A percentile compares a stretch with the other conserved stretches of the same genome.
phyloP scores from a whole-genome alignment of 805 yeast species.

The Schwanniomyces polymorphus region DNA sequence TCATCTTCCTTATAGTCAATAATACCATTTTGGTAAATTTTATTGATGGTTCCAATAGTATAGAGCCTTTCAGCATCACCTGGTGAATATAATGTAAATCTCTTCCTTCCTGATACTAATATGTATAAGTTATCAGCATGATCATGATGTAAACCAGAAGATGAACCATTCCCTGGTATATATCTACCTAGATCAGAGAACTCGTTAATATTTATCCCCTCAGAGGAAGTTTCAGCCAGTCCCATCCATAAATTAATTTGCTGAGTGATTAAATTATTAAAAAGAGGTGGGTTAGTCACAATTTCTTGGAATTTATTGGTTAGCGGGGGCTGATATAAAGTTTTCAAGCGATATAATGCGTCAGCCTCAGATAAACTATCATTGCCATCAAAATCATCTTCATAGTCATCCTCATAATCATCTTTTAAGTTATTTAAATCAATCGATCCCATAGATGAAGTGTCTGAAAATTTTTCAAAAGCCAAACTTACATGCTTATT shows the following conservation, averaged over 20 bases:
- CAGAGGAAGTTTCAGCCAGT: constrained; percentile 17
- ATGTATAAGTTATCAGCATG: constrained; percentile 77
- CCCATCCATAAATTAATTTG: constrained; percentile 81
- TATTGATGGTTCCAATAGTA: constrained; percentile 63
- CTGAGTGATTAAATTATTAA: constrained; percentile 54
- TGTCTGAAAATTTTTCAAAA: constrained; percentile 6
- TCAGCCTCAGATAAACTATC: constrained; percentile 16
- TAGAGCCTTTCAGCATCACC: constrained; percentile 55
- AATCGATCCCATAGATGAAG: constrained; percentile 36
- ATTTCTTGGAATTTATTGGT: constrained; percentile 30
- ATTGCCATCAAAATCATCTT: constrained; percentile 21
- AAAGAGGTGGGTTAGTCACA: constrained; percentile 42
- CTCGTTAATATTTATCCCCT: constrained; percentile 8
- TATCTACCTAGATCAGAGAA: constrained; percentile 46
- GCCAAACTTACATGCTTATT: not conserved
- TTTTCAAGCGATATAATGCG: constrained; percentile 38
- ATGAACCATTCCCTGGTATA: constrained; percentile 58
- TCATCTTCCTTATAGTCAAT: constrained; percentile 60
- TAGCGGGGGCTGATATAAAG: constrained; percentile 63
- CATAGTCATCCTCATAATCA: constrained; percentile 46
- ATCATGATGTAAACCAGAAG: constrained; percentile 79
- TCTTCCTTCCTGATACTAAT: constrained; percentile 56
- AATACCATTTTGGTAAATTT: constrained; percentile 59
- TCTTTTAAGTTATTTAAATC: constrained; percentile 48
- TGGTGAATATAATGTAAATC: constrained; percentile 70